Conservation (phyloP, 257 asterid species). For the Primulina tabacum region DNA sequence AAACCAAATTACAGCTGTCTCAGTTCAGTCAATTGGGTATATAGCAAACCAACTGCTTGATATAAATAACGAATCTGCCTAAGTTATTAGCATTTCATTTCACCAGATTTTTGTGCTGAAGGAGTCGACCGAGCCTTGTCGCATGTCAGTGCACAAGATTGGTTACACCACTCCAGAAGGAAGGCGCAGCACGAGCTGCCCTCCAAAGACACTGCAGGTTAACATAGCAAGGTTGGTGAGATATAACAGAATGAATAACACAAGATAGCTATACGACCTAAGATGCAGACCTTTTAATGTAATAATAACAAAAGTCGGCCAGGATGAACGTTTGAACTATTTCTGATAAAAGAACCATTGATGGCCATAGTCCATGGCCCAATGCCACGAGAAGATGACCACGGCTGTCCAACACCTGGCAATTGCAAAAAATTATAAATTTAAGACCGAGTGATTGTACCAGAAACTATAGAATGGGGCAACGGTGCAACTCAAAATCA, state of each 20-base stretch:
- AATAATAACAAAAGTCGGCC: slow-evolving; percentile 73
- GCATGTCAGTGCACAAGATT: too few species aligned
- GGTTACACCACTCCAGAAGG: slow-evolving; percentile 44
- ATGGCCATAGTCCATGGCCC: slow-evolving; percentile 73
- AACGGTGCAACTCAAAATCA: too few species aligned
- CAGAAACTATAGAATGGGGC: neutral
- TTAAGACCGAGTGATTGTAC: neutral
- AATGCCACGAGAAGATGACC: slow-evolving; percentile 61
- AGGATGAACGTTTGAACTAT: slow-evolving; percentile 69
- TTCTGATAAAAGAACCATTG: slow-evolving; percentile 67
- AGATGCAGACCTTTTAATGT: slow-evolving; percentile 52
- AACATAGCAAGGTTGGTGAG: slow-evolving; percentile 15
- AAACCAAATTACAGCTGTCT: neutral
- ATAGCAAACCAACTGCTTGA: neutral
- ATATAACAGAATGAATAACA: slow-evolving; percentile 2
- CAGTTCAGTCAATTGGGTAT: neutral
- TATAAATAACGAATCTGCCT: neutral
- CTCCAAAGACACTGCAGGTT: slow-evolving; percentile 66
- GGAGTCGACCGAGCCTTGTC: neutral
- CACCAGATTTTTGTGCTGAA: neutral
- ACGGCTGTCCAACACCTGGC: slow-evolving; percentile 60
- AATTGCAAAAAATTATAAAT: slow-evolving; percentile 7
- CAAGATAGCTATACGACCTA: neutral
- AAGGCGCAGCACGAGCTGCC: slow-evolving; percentile 73
- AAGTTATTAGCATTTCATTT: neutral